Evolutionary conservation across 768 basidiomycete genomes (phyloP), one percentile per base, ranked within the genome.

Genomic region (Antrodiella citrinella): DNA sequence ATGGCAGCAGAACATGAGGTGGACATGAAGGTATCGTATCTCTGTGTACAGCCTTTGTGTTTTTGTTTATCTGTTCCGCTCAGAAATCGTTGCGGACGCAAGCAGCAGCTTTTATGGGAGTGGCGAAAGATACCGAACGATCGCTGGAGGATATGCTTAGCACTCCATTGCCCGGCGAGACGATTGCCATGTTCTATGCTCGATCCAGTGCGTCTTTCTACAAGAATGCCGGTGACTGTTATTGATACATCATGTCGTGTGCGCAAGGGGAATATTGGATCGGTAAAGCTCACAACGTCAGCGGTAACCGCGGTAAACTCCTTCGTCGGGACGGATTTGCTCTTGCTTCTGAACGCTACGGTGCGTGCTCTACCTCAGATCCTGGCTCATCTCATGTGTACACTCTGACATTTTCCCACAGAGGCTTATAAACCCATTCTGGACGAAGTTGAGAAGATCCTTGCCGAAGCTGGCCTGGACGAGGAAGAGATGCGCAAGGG

Each of bases 151-250:
- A 92, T 51, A 65, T 77, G 0, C 61, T 86, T 22, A 86, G 83
- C 57, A 92, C 90, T 0, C 92, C 92, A 0, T 70, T 85, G 2
- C 89, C 90, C 0, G 89, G 90, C 10, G 92, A 95, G 64, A 86
- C 86, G 0, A 67, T 93, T 5, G 83, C 89, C 0, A 73, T 75
- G 65, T 94, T 94, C 63, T 94, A 91, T 58, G 80, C 84, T 4
- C 80, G 91, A 5, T 82, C 86, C 15, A 78, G 88, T 85, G 62
- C 57, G 84, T 72, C n/a, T 41, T 15, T 19, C 4, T 10, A 11
- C 30, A 5, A 4, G n/a, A 11, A 3, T 45, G 30, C 30, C 5
- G 38, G 19, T 26, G 19, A 13, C 7, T n/a, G 21, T 40, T 23
- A 35, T n/a, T 26, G 23, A 39, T 43, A 25, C 24, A 35, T 15